Conservation (phyloP, 1,284 basidiomycete species). For the Phenoliferia sp. region DNA sequence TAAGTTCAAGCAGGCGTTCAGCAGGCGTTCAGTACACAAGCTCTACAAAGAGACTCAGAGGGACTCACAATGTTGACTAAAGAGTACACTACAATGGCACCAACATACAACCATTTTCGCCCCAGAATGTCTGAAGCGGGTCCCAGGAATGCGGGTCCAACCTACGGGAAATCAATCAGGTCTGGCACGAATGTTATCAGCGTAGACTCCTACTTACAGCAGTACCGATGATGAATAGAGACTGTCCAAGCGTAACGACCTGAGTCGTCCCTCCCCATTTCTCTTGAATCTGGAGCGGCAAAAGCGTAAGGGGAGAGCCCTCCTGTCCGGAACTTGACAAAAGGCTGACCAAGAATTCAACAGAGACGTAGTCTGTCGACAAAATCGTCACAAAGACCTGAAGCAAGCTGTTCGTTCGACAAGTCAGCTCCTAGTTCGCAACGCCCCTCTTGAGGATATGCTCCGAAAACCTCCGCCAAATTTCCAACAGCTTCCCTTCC, state of each 20-base stretch:
- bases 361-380: not conserved
- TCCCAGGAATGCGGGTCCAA: not conserved
- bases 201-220: too few relatives aligned
- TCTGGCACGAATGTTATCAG: not conserved
- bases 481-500: too few relatives aligned
- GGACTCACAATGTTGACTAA: not conserved
- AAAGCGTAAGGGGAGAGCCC: too few relatives aligned
- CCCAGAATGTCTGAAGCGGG: slow-evolving; percentile 1
- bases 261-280: not conserved
- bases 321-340: not conserved
- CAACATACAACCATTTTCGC: slow-evolving; percentile 4
- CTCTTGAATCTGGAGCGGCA: not conserved
- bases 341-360: not conserved
- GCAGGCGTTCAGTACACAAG: not conserved
- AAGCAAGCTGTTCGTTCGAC: not conserved
- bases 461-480: too few relatives aligned
- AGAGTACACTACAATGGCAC: not conserved
- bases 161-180: not conserved
- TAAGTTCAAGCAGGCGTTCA: too few relatives aligned
- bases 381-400: slow-evolving; percentile 1
- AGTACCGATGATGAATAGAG: not conserved
- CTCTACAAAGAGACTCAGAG: not conserved
- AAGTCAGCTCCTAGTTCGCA: not conserved
- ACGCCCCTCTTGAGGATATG: too few relatives aligned
- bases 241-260: not conserved